Percentiles rank a stretch among this genome's conserved stretches.
Conservation (phyloP, 306 rosid genomes). For the Trichosanthes truncata region DNA sequence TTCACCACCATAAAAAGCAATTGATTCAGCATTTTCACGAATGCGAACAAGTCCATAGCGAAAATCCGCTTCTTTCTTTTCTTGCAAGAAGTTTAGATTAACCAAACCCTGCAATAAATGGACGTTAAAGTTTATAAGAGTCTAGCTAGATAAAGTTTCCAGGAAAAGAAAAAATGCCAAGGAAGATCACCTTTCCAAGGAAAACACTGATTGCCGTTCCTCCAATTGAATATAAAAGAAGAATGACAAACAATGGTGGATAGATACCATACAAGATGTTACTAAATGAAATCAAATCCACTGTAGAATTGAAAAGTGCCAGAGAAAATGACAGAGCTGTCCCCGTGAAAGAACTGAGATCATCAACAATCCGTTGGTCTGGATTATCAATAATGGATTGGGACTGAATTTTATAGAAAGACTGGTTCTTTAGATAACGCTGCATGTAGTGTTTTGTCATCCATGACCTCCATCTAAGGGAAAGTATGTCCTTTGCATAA, state of each 20-base stretch:
- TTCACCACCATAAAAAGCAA: slow-evolving; percentile 95
- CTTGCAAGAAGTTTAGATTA: slow-evolving; percentile 80
- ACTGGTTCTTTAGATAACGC: slow-evolving; percentile 69
- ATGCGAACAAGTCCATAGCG: slow-evolving; percentile 94
- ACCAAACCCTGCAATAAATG: slow-evolving; percentile 68
- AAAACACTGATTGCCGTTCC: slow-evolving; percentile 84
- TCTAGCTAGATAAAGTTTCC: background rate
- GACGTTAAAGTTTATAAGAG: slow-evolving; percentile 8
- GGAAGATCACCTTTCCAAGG: slow-evolving; percentile 67
- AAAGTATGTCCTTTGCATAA: slow-evolving; percentile 78
- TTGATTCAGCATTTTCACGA: slow-evolving; percentile 95
- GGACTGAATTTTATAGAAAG: slow-evolving; percentile 90
- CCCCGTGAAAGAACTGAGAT: slow-evolving; percentile 83
- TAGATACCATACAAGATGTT: slow-evolving; percentile 86
- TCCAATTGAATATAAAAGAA: slow-evolving; percentile 76
- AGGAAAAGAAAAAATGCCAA: background rate
- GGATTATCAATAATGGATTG: slow-evolving; percentile 93
- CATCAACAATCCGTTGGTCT: slow-evolving; percentile 94
- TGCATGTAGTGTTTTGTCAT: slow-evolving; percentile 94
- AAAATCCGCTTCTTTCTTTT: slow-evolving; percentile 97
- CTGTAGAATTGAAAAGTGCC: slow-evolving; percentile 65
- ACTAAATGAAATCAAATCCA: slow-evolving; percentile 88
- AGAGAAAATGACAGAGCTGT: slow-evolving; percentile 78
- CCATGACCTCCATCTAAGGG: slow-evolving; percentile 99
- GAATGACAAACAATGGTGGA: slow-evolving; percentile 85